Evolutionary conservation across 129 eudicot species (phyloP), one percentile per base, ranked within the genome.

Genomic region (Rutidosis leptorrhynchoides): DNA sequence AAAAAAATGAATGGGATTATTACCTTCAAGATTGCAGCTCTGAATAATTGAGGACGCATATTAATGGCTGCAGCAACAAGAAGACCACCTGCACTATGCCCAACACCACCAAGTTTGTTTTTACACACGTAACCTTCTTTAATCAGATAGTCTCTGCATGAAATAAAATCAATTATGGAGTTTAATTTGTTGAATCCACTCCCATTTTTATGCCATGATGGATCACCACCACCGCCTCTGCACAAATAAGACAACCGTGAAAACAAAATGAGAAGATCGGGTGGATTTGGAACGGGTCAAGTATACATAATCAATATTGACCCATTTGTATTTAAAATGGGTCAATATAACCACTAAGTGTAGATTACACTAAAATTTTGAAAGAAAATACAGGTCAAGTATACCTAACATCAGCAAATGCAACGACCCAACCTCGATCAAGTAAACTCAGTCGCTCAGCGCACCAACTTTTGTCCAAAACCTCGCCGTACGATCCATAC

Each of bases 351-450:
- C 53, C 60, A 17, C 56, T 51, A 19, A 20, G 19, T 51, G 21
- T 51, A 22, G 15, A 55, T 24, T 17, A 26, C 28, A 55, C 24
- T 17, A 24, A 15, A 14, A 15, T 2, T 12, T 17, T 8, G 4
- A 12, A 52, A 63, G 8, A 5, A 54, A 52, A 51, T 23, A 32
- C 20, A 27, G 16, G 16, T 25, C 9, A 21, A 10, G 24, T 46
- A 37, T 77, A 93, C 98, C 96, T 88, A 68, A 86, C 98, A 80
- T 93, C 98, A 51, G 98, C 96, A 86, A 88, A 93, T 68, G 89
- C 95, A 65, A 93, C 63, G 29, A 86, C 77, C 98, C 98, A 93
- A 52, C 96, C 95, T 42, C 96, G 93, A 69, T 86, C 88, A 59
- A 93, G 91, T 62, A 93, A 86, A 77, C 98, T 88, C 42, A 93